A percentile compares a stretch with the other conserved stretches of the same genome.
Conservation (phyloP, 1,284 basidiomycete species). For the Peniophora sp. region DNA sequence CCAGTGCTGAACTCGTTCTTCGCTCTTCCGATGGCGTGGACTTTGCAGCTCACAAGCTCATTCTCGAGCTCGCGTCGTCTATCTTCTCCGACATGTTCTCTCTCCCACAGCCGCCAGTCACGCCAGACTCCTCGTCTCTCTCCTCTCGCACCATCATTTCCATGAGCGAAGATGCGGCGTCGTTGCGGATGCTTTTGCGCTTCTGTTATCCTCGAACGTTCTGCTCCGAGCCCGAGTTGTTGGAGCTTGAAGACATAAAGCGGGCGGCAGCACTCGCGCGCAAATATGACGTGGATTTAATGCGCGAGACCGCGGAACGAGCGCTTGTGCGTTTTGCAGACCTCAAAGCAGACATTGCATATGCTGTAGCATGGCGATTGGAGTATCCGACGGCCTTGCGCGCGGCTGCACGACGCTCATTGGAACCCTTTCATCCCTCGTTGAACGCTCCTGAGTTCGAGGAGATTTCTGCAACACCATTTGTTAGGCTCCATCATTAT, state of each 20-base stretch:
- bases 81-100: conserved; percentile 28
- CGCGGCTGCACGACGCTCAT: too few relatives aligned
- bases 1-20: conserved; percentile 25
- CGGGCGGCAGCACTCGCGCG: background rate
- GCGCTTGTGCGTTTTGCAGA: background rate
- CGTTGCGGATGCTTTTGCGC: background rate
- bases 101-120: too few relatives aligned
- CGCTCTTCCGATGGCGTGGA: conserved; percentile 27
- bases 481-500: too few relatives aligned
- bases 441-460: too few relatives aligned
- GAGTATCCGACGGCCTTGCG: too few relatives aligned
- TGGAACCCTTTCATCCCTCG: too few relatives aligned
- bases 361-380: background rate
- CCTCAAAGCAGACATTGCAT: background rate
- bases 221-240: background rate
- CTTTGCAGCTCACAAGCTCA: conserved; percentile 22
- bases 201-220: background rate
- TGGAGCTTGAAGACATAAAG: background rate
- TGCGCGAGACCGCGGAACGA: background rate
- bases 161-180: background rate
- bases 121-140: too few relatives aligned
- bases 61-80: conserved; percentile 25
- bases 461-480: too few relatives aligned
- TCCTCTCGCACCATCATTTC: background rate
- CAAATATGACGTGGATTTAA: background rate